phyloP scores from a whole-genome alignment of 2,329 filamentous ascomycete genomes.

The Aulographum hederae region DNA sequence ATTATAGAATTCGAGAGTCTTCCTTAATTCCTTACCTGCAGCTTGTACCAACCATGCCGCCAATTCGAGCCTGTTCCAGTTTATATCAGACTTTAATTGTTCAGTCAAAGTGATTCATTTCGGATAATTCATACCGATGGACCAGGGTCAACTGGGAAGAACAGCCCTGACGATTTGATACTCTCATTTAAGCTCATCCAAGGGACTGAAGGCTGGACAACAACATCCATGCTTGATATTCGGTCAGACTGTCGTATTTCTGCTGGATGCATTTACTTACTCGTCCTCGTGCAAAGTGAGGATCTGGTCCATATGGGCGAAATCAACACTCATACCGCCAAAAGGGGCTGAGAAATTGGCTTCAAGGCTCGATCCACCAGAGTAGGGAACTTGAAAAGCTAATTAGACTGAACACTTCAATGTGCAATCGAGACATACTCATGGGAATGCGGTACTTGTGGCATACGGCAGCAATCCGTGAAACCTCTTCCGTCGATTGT shows the following conservation, averaged over 20 bases:
- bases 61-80: constrained; percentile 55
- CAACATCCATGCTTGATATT: constrained; percentile 90
- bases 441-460: constrained; percentile 66
- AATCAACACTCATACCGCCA: not conserved
- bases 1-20: constrained; percentile 12
- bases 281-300: constrained; percentile 1
- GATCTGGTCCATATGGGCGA: not conserved
- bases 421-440: constrained; percentile 16
- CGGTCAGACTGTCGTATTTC: too few relatives aligned
- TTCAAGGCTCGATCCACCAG: constrained; percentile 71
- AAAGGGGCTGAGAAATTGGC: constrained; percentile 61
- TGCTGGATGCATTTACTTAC: too few relatives aligned
- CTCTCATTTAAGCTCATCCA: constrained; percentile 79
- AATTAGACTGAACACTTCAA: too few relatives aligned
- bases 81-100: constrained; percentile 19
- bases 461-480: constrained; percentile 49
- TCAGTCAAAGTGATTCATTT: not conserved
- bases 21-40: constrained; percentile 20
- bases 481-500: constrained; percentile 44
- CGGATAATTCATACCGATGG: constrained; percentile 32
- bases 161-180: constrained; percentile 56
- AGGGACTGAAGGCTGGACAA: constrained; percentile 79
- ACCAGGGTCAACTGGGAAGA: constrained; percentile 82
- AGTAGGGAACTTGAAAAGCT: constrained; percentile 75
- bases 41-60: constrained; percentile 69